Percentiles rank a stretch among this genome's conserved stretches.
phyloP scores from a whole-genome alignment of 306 rosid species.

The Cucumis hystrix region DNA sequence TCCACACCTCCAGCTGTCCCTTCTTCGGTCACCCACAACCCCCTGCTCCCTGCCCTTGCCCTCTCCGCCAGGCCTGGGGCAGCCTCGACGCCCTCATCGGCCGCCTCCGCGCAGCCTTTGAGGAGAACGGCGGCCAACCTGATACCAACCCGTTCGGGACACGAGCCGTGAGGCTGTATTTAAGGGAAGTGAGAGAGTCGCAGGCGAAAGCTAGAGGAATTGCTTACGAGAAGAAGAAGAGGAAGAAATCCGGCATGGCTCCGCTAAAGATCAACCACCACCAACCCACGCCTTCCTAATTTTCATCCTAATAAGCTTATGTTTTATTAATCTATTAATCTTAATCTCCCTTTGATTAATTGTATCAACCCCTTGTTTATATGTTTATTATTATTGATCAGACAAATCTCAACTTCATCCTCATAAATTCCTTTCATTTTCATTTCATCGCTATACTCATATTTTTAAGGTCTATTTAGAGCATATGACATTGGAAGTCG shows the following conservation, averaged over 20 bases:
- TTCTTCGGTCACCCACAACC: constrained; percentile 70
- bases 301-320: not conserved
- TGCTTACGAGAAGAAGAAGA: constrained; percentile 77
- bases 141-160: constrained; percentile 74
- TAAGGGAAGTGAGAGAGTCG: constrained; percentile 63
- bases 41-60: constrained; percentile 77
- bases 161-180: constrained; percentile 61
- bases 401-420: not conserved
- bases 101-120: constrained; percentile 80
- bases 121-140: constrained; percentile 84
- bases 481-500: too few relatives aligned
- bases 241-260: constrained; percentile 14
- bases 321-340: too few relatives aligned
- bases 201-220: constrained; percentile 86
- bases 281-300: not conserved
- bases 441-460: too few relatives aligned
- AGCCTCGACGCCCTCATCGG: constrained; percentile 86
- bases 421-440: too few relatives aligned
- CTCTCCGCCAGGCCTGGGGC: constrained; percentile 22
- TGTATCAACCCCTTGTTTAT: not conserved
- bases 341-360: too few relatives aligned
- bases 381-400: too few relatives aligned
- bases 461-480: too few relatives aligned
- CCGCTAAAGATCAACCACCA: not conserved
- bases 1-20: constrained; percentile 51